Base-by-base conservation (phyloP, 805 yeast species). In the Candida adriatica region DNA sequence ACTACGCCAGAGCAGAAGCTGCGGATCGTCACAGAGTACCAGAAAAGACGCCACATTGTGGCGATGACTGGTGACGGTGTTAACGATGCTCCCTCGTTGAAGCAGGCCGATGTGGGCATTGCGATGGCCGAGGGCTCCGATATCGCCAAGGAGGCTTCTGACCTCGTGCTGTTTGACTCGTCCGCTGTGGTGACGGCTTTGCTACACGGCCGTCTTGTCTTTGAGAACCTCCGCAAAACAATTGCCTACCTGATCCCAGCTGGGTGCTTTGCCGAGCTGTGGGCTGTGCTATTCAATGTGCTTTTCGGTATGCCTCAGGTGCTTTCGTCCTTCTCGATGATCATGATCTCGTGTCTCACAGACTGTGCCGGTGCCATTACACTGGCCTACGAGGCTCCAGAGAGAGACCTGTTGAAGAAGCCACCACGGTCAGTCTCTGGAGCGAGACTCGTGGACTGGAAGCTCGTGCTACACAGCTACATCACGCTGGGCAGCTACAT, bases 81-180 rank as follows among this genome's bases (percentile, higher is more conserved):
- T 22, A 74, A 74, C 50, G 80, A 74, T 50, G 75, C 79, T 1
- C 80, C 80, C 6, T 75, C 80, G 5, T 56, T 74, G 44, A 73
- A 71, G 49, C 67, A 66, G 48, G 92, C 94, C 5, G 90, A 82
- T 54, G 78, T 82, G 44, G 94, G 94, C 39, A 79, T 83, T 45
- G 79, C 87, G 5, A 80, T 83, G 69, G 66, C 66, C n/a, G 48
- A 44, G 18, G 52, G 47, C 6, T 44, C 52, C 14, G 52, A 48
- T 20, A 41, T 48, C 34, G 51, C 51, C 3, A 47, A 47, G 29
- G 51, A 47, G 27, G 48, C 51, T 9, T 38, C 48, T 13, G 51
- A 48, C 30, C 27, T 48, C 26, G 43, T 48, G 15, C 31, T 48
- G 24, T 23, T 46, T 27, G 50, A 48, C n/a, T 40, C 46, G 6